Evolutionary conservation across 495 filamentous ascomycete genomes (phyloP).

Genomic region (Penicillium lagena): DNA sequence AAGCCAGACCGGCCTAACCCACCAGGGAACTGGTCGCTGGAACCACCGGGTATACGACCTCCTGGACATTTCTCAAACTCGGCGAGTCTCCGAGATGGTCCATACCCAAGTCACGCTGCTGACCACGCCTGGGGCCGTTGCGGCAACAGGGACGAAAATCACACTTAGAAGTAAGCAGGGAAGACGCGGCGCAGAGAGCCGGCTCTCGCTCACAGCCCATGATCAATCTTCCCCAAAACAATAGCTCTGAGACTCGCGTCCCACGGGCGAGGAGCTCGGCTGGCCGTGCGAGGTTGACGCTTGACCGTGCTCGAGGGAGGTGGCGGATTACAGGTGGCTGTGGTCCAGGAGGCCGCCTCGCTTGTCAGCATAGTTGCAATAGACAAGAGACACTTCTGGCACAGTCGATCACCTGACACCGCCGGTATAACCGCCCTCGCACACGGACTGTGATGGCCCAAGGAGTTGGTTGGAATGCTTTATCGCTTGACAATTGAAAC

Average conservation of each 20-base stretch:
- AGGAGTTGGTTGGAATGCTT: constrained; percentile 21
- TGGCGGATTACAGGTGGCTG: constrained; percentile 27
- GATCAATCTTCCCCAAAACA: constrained; percentile 15
- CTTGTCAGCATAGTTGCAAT: constrained; percentile 15
- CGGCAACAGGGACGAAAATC: constrained; percentile 9
- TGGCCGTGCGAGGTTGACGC: constrained; percentile 28
- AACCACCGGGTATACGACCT: background rate
- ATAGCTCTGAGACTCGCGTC: constrained; percentile 16
- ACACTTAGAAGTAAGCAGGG: constrained; percentile 13
- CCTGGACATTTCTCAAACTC: constrained; percentile 9
- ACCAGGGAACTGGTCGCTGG: background rate
- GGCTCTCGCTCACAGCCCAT: constrained; percentile 17
- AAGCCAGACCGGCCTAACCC: background rate
- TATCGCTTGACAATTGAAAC: constrained; percentile 95
- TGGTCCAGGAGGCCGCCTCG: constrained; percentile 11
- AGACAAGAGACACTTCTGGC: constrained; percentile 12
- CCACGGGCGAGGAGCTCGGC: constrained; percentile 19
- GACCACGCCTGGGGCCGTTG: background rate
- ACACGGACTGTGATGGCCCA: constrained; percentile 19
- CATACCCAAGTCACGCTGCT: constrained; percentile 3
- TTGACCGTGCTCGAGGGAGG: constrained; percentile 19
- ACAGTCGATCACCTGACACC: constrained; percentile 17
- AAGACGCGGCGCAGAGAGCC: constrained; percentile 2
- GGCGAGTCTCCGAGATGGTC: constrained; percentile 6
- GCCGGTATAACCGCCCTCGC: constrained; percentile 23